Percentiles rank a stretch among this genome's conserved stretches.
phyloP scores from a whole-genome alignment of 495 filamentous ascomycete species.

The Lasiosphaeria hispida region DNA sequence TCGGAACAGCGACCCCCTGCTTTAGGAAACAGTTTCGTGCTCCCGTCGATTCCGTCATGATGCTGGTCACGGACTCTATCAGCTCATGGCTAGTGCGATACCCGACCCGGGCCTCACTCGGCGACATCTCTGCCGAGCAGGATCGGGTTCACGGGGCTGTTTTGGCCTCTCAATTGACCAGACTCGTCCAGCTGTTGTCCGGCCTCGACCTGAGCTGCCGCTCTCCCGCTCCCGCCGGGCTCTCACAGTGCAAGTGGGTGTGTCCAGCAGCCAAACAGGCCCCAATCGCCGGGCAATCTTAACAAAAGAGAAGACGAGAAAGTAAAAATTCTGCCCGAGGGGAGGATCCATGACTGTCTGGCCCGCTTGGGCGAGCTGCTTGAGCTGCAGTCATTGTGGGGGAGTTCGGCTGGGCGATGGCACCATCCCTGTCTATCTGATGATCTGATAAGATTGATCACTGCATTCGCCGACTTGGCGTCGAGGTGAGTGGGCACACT shows the following conservation, averaged over 20 bases:
- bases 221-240: too few species aligned
- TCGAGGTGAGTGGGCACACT: neutral
- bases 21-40: neutral
- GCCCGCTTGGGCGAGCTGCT: neutral
- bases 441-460: slow-evolving; percentile 49
- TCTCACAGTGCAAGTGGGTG: too few species aligned
- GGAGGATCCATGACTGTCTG: neutral
- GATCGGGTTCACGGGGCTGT: too few species aligned
- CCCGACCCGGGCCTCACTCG: too few species aligned
- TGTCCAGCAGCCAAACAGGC: too few species aligned
- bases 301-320: neutral
- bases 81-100: too few species aligned
- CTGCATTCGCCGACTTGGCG: slow-evolving; percentile 21
- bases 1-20: too few species aligned
- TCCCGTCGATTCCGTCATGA: neutral
- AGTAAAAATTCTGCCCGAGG: neutral
- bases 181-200: too few species aligned
- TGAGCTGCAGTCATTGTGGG: slow-evolving; percentile 16
- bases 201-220: too few species aligned
- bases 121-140: neutral
- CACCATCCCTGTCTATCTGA: slow-evolving; percentile 34
- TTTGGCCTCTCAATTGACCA: too few species aligned
- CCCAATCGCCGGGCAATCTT: too few species aligned
- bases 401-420: slow-evolving; percentile 9
- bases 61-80: too few species aligned